phyloP scores from a whole-genome alignment of 148 eudicot species.

The Persicaria maculosa region DNA sequence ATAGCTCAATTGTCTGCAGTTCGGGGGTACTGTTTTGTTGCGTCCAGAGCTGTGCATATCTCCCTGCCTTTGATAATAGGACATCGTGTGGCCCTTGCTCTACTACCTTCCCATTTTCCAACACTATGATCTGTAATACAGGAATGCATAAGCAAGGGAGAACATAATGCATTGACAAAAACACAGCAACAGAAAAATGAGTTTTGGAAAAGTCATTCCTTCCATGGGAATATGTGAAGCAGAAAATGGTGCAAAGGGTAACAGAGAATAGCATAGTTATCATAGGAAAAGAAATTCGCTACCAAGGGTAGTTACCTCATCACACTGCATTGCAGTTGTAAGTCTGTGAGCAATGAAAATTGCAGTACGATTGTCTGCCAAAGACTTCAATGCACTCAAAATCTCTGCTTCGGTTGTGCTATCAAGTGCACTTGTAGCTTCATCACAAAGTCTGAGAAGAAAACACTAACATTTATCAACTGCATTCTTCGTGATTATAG shows the following conservation, averaged over 20 bases:
- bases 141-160: not conserved
- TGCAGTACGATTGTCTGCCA: conserved; percentile 78
- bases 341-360: conserved; percentile 93
- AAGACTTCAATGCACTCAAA: conserved; percentile 67
- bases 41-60: conserved; percentile 96
- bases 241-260: not conserved
- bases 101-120: conserved; percentile 86
- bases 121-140: conserved; percentile 63
- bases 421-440: conserved; percentile 98
- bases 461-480: not conserved
- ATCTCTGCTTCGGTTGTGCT: conserved; percentile 97
- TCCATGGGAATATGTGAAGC: not conserved
- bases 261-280: not conserved
- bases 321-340: conserved; percentile 97
- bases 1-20: not conserved
- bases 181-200: not conserved
- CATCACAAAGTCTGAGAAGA: conserved; percentile 74
- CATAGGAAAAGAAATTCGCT: not conserved
- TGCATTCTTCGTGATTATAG: not conserved
- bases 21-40: conserved; percentile 61
- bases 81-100: conserved; percentile 93
- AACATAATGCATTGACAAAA: not conserved
- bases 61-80: conserved; percentile 60
- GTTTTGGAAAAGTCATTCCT: not conserved
- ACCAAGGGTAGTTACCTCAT: conserved; percentile 45